Conservation (phyloP, 257 asterid genomes). For the Haberlea rhodopensis region DNA sequence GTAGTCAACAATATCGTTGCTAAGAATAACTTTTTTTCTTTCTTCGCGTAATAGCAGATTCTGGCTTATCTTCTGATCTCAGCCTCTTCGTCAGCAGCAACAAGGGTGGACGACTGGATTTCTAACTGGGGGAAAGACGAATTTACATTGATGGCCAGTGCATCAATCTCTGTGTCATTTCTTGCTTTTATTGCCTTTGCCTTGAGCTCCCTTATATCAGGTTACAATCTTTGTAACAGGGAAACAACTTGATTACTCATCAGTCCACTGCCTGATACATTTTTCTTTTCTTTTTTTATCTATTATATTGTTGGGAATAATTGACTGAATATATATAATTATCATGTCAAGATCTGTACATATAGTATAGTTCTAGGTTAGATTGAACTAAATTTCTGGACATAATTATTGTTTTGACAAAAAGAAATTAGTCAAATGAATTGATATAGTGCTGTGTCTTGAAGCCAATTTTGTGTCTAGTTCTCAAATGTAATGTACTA, state of each 20-base stretch:
- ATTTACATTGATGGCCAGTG: slow-evolving; percentile 75
- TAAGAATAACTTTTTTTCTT: too few species aligned
- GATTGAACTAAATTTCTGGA: background rate
- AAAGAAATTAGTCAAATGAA: too few species aligned
- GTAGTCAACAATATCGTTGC: too few species aligned
- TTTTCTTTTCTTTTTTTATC: background rate
- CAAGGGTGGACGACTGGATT: slow-evolving; percentile 79
- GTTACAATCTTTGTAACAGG: slow-evolving; percentile 61
- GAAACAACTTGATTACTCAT: slow-evolving; percentile 33
- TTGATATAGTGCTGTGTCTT: background rate
- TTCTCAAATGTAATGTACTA: background rate
- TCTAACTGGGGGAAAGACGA: slow-evolving; percentile 81
- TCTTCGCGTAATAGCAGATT: too few species aligned
- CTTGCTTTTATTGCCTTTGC: slow-evolving; percentile 74
- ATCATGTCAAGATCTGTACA: background rate
- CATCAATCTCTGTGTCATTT: slow-evolving; percentile 70
- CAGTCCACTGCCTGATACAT: background rate
- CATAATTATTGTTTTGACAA: background rate
- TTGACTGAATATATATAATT: background rate
- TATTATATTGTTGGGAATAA: background rate
- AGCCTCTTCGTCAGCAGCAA: slow-evolving; percentile 85
- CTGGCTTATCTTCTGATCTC: slow-evolving; percentile 82
- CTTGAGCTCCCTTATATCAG: slow-evolving; percentile 67
- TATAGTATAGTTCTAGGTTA: background rate
- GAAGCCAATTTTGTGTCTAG: background rate